Base-by-base conservation (phyloP, 306 rosid species). In the Alnus rubra region DNA sequence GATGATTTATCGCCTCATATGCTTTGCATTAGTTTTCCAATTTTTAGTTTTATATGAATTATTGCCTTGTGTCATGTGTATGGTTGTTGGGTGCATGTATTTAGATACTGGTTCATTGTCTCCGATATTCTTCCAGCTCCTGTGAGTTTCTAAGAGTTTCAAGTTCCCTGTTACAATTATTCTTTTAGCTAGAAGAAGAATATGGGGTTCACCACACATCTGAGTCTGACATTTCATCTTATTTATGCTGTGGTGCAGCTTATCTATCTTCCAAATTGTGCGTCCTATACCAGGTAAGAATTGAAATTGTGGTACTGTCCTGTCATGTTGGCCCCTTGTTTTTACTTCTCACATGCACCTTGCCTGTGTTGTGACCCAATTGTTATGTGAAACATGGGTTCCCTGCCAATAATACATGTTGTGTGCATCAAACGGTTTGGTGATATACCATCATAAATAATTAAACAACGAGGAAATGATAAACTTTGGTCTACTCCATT, bases 271-370 rank as follows among this genome's bases (percentile, higher is more conserved):
- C 88, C 88, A 87, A 82, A 59, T 84, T 64, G 86, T 94, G 81
- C 92, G 92, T 33, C 97, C 98, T 19, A 80, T 92, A 69, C 93
- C 98, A 86, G 97, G 97, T 92, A 69, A 53, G 68, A 53, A 5
- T 49, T 74, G 16, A 15, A 72, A 56, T 62, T 62, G 28, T 0
- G 39, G 23, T 23, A 65, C 5, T 16, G 45, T 69, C 59, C 73
- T 67, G 35, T 33, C 30, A 16, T 9, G 31, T 67, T 67, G 13
- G 31, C 72, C 30, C 31, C 13, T 42, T 14, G 4, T 67, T 39
- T 9, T 67, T 9, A 37, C 50, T 18, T 33, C 13, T 67, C 50
- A 0, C 8, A 39, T 39, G 31, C 50, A 42, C 28, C 51, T 76
- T 50, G 51, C 51, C 75, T 45, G 68, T 19, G 48, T 48, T 33